Base-by-base conservation (phyloP, 2,329 filamentous ascomycete genomes). In the Cryphonectria naterciae region DNA sequence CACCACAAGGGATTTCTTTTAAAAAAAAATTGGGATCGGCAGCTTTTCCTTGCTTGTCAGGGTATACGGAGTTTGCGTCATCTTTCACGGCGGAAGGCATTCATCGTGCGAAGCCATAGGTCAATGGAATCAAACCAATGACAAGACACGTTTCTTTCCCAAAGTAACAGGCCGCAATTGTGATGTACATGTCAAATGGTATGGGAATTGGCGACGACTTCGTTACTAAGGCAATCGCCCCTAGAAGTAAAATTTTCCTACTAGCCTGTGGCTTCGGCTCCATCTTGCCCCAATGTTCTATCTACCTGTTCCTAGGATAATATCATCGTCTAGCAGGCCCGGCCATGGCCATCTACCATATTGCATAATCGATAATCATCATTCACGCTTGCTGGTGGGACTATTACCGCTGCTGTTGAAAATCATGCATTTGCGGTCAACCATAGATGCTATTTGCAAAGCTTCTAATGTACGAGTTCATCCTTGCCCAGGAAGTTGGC, bases 401-500 rank as follows among this genome's bases (percentile, higher is more conserved):
- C 60, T 41, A 4, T 5, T 19, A 17, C 32, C 22, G 32, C n/a
- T 32, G n/a, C 71, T 70, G 69, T 39, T 46, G 43, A 46, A 22
- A 19, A 46, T 19, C 17, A 46, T 67, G 66, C 58, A 65, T 46
- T 72, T 67, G 64, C 62, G 58, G 43, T 68, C 46, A 64, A 17
- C 17, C 17, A 19, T 61, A 65, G 64, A 49, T 70, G 37, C 28
- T 54, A 10, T 28, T 32, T n/a, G 11, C 13, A 70, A 49, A 74
- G 71, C 61, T 74, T 52, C 74, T 80, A 84, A 74, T 82, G 80
- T 73, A 88, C 79, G 74, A 92, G 79, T 76, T 93, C 89, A 77
- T 94, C 92, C 78, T 89, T 92, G 35, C 92, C 92, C 62, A 97
- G 80, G 75, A 93, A 89, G 7, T 89, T 90, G 1, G 93, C 93